phyloP scores from a whole-genome alignment of 768 basidiomycete genomes.

The Tricholoma furcatifolium region DNA sequence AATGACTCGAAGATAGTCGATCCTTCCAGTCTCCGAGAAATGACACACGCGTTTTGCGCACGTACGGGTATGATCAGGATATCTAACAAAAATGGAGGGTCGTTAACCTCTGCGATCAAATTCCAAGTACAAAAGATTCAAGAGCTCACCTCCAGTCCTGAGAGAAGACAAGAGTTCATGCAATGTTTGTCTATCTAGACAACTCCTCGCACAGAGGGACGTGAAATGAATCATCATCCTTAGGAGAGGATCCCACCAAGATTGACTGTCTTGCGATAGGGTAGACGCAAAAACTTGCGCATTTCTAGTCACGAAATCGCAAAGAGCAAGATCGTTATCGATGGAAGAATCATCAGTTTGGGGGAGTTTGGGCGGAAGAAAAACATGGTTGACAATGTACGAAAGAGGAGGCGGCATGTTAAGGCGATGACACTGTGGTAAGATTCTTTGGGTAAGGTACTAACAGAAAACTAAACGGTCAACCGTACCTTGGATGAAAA shows the following conservation, averaged over 20 bases:
- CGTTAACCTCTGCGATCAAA: background rate
- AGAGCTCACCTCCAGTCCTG: conserved; percentile 16
- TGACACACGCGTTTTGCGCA: conserved; percentile 47
- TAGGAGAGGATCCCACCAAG: conserved; percentile 29
- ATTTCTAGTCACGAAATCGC: conserved; percentile 16
- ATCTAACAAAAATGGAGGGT: conserved; percentile 24
- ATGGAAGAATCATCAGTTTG: conserved; percentile 29
- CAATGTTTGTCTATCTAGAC: conserved; percentile 9
- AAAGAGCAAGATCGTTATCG: conserved; percentile 25
- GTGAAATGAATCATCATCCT: conserved; percentile 28
- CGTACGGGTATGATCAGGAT: conserved; percentile 35
- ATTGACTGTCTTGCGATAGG: conserved; percentile 8
- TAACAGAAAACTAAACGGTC: background rate
- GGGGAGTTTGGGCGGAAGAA: conserved; percentile 41
- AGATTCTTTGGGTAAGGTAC: no score
- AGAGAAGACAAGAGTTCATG: conserved; percentile 19
- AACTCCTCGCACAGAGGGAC: conserved; percentile 2
- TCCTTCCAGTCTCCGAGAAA: conserved; percentile 30
- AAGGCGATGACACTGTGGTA: background rate
- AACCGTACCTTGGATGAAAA: background rate
- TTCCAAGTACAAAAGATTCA: background rate
- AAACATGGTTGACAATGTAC: conserved; percentile 42
- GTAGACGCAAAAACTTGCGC: conserved; percentile 17
- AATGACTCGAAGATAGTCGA: conserved; percentile 43
- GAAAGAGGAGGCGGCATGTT: conserved; percentile 5